phyloP scores from a whole-genome alignment of 139 green algal genomes.

The Coccomyxa sp. region DNA sequence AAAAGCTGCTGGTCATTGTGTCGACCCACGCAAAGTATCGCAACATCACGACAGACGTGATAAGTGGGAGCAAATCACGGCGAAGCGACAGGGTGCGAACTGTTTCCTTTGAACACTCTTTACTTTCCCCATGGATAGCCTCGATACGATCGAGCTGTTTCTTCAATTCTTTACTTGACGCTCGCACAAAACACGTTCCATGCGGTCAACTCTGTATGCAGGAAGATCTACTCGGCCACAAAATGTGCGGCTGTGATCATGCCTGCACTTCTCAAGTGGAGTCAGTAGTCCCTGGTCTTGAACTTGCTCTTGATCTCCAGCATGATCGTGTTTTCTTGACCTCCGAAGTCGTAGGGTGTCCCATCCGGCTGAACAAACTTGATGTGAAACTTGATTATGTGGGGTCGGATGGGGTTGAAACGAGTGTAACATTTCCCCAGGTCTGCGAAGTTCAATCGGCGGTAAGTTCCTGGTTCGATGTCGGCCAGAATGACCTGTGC shows the following conservation, averaged over 20 bases:
- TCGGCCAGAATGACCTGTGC: neutral
- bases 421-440: neutral
- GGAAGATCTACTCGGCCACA: neutral
- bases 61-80: neutral
- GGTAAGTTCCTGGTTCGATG: neutral
- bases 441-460: neutral
- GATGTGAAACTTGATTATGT: conserved; percentile 2
- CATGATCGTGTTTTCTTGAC: neutral
- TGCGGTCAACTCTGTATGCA: neutral
- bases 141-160: neutral
- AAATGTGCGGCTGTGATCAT: neutral
- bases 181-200: no score
- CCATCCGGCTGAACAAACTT: neutral
- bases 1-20: neutral
- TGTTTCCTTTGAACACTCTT: neutral
- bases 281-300: neutral
- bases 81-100: neutral
- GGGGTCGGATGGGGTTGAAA: neutral
- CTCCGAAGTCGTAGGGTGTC: neutral
- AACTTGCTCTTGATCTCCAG: conserved; percentile 1
- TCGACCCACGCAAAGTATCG: neutral
- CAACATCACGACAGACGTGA: neutral
- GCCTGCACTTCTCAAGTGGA: neutral
- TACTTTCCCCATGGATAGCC: neutral
- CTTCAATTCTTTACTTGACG: neutral